These are phyloP conservation scores for Fusarium nisikadoi DNA, from an alignment of 2,329 filamentous ascomycete genomes.

Conservation along the genomic window DNA sequence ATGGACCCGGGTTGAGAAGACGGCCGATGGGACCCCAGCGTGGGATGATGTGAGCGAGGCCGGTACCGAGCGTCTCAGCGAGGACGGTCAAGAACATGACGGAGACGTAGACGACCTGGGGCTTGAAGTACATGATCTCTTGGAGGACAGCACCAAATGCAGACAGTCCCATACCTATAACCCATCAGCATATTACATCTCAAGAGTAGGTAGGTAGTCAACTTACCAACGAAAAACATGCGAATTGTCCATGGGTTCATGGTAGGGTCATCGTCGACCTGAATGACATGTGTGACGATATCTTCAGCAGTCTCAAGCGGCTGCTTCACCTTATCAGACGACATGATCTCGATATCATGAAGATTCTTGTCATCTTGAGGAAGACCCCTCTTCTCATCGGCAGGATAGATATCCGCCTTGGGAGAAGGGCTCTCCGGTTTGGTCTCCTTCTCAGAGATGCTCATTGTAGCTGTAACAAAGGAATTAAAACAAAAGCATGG, in stretches of 20 bases:
- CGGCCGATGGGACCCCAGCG: slow-evolving; percentile 19
- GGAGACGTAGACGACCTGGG: slow-evolving; percentile 38
- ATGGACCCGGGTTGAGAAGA: slow-evolving; percentile 32
- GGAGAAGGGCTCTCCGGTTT: background rate
- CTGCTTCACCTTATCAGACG: background rate
- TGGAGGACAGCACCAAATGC: slow-evolving; percentile 38
- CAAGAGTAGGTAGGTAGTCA: fast-evolving
- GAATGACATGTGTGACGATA: slow-evolving; percentile 40
- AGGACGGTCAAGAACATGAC: slow-evolving; percentile 41
- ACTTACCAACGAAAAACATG: slow-evolving; percentile 36
- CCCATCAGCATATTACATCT: background rate
- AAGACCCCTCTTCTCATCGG: slow-evolving; percentile 15
- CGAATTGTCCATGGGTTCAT: slow-evolving; percentile 42
- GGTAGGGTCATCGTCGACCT: slow-evolving; percentile 39
- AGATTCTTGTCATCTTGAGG: background rate
- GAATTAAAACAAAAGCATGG: background rate
- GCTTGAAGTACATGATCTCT: slow-evolving; percentile 43
- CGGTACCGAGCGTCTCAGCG: slow-evolving; percentile 26
- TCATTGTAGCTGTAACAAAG: background rate
- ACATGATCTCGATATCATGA: slow-evolving; percentile 9
- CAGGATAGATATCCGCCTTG: slow-evolving; percentile 1
- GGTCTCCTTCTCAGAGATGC: slow-evolving; percentile 3
- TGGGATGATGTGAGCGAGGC: slow-evolving; percentile 20
- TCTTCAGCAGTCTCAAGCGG: slow-evolving; percentile 31
- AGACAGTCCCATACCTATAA: slow-evolving; percentile 32